phyloP scores from a whole-genome alignment of 2,329 filamentous ascomycete genomes.

The Colletotrichum ledebouriae region DNA sequence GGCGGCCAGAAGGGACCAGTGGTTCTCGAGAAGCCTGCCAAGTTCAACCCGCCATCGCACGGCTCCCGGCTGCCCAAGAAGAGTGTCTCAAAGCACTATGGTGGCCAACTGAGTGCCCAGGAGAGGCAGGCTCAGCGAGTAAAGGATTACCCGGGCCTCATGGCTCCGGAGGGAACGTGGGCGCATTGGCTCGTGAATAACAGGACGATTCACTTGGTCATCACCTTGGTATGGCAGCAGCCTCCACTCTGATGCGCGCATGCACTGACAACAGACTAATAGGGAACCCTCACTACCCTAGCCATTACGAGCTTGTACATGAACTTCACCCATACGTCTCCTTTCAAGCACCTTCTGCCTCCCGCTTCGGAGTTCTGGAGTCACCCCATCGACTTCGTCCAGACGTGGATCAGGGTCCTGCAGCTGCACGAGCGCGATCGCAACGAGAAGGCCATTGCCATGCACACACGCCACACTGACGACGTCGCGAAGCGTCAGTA shows the following conservation, averaged over 20 bases:
- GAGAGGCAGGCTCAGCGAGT: conserved; percentile 76
- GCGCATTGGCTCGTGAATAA: conserved; percentile 88
- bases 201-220: conserved; percentile 80
- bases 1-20: conserved; percentile 66
- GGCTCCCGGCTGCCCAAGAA: conserved; percentile 75
- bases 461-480: conserved; percentile 79
- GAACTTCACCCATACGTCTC: conserved; percentile 84
- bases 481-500: conserved; percentile 89
- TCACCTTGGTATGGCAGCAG: conserved; percentile 77
- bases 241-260: not conserved
- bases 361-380: conserved; percentile 75
- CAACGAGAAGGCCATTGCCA: conserved; percentile 76
- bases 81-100: conserved; percentile 76
- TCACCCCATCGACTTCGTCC: conserved; percentile 77
- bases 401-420: conserved; percentile 78
- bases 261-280: conserved; percentile 26
- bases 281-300: conserved; percentile 77
- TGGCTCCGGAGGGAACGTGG: conserved; percentile 86
- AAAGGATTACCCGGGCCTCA: conserved; percentile 88
- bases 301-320: conserved; percentile 80
- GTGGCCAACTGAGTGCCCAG: conserved; percentile 75
- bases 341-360: conserved; percentile 84
- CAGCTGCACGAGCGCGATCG: conserved; percentile 81
- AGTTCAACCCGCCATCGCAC: conserved; percentile 94
- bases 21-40: conserved; percentile 86